phyloP scores from a whole-genome alignment of 2,329 filamentous ascomycete genomes.

The Mollisiaceae sp. region DNA sequence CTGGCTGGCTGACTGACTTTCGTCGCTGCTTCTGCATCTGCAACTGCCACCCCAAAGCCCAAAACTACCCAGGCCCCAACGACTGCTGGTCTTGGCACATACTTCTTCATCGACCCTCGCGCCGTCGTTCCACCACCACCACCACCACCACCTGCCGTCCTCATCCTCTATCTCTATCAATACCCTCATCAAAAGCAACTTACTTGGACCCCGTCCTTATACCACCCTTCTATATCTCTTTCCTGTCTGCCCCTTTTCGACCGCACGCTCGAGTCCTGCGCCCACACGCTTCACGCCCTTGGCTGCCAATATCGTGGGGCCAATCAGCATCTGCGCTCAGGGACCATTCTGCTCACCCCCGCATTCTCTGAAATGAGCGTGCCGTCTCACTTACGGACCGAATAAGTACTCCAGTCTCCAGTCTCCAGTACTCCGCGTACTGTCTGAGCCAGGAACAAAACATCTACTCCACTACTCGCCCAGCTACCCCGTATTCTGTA shows the following conservation, averaged over 20 bases:
- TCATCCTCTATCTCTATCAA: not conserved
- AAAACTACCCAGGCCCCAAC: no score
- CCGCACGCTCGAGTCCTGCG: not conserved
- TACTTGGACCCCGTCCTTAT: not conserved
- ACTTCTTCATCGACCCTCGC: constrained; percentile 16
- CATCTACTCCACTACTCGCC: constrained; percentile 25
- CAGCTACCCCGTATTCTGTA: constrained; percentile 25
- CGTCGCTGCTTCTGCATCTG: not conserved
- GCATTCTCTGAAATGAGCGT: constrained; percentile 10
- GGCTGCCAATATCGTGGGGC: not conserved
- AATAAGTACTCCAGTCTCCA: constrained; percentile 33
- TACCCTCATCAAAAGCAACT: not conserved
- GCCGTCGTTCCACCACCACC: constrained; percentile 9
- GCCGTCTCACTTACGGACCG: constrained; percentile 32
- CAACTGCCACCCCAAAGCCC: no score
- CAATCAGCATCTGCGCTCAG: constrained; percentile 2
- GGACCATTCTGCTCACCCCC: constrained; percentile 6
- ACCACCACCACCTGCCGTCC: no score
- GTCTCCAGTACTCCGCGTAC: constrained; percentile 27
- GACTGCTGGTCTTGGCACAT: not conserved
- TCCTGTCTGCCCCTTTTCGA: not conserved
- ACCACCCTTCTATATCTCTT: constrained; percentile 1
- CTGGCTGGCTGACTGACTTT: not conserved
- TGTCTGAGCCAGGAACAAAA: constrained; percentile 12
- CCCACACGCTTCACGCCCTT: not conserved